Base-by-base conservation (phyloP, 768 basidiomycete genomes). In the Trichaptum fuscoviolaceum region DNA sequence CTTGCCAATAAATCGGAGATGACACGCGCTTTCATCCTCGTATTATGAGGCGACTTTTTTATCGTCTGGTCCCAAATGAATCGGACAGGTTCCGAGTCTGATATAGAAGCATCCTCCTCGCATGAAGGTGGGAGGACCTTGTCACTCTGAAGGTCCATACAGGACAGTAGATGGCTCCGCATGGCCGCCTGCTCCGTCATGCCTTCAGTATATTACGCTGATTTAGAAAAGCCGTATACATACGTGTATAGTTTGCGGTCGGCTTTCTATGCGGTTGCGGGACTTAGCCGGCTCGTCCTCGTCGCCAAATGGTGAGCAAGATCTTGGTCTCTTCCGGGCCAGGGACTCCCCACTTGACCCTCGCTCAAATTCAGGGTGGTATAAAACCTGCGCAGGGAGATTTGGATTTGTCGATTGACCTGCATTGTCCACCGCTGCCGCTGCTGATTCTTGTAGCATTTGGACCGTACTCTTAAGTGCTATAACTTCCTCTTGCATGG, bases 61-160 rank as follows among this genome's bases (percentile, higher is more conserved):
- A 84, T 79, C 1, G 91, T 92, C 73, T 90, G 90, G 68, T 88
- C 86, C 91, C 91, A 92, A 4, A 91, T 87, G 69, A 92, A 92
- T 23, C 90, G 87, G 17, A 92, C 79, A 0, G 89, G 84, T n/a
- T 87, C 82, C 24, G 79, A 73, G 12, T 78, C 71, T 1, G 75
- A 77, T 0, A 87, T 70, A 2, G 76, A 70, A 12, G 74, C 77
- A 18, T 85, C 87, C 71, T 92, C 90, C 10, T 71, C 69, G 70
- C 90, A 85, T 64, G 83, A 85, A 65, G 85, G 84, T 0, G 91
- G 91, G 8, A 92, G 77, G 0, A 82, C 72, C 67, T 85, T 84
- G 70, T 86, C 88, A 42, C 74, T 80, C 7, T 82, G 78, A 6
- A 89, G 66, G 23, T 80, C 76, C 87, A 92, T 89, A 63, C 83